phyloP scores from a whole-genome alignment of 2,329 filamentous ascomycete species.

The Aspergillus nomiae region DNA sequence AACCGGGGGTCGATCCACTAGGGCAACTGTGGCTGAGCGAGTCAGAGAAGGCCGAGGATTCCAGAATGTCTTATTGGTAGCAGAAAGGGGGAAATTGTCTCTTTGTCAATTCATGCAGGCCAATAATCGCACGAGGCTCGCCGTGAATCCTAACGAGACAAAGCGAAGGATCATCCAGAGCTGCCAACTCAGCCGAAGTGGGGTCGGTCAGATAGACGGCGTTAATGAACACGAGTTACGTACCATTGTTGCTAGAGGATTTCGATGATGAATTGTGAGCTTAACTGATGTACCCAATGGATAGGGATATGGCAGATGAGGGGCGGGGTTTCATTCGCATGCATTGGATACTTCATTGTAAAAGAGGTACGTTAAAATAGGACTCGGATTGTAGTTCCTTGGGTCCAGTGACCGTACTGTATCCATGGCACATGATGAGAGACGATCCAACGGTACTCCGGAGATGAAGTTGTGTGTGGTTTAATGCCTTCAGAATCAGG shows the following conservation, averaged over 20 bases:
- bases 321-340: neutral
- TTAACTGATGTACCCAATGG: neutral
- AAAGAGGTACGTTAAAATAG: neutral
- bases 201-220: slow-evolving; percentile 10
- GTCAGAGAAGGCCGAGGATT: slow-evolving; percentile 10
- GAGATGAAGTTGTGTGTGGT: neutral
- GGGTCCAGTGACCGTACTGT: neutral
- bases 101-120: slow-evolving; percentile 10
- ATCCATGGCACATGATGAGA: slow-evolving; percentile 1
- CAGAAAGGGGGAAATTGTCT: slow-evolving; percentile 11
- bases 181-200: slow-evolving; percentile 24
- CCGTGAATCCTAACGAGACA: neutral
- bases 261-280: neutral
- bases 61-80: slow-evolving; percentile 20
- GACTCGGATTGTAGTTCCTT: neutral
- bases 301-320: neutral
- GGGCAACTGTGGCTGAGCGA: slow-evolving; percentile 10
- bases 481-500: slow-evolving; percentile 15
- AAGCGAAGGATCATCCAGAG: slow-evolving; percentile 16
- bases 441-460: neutral
- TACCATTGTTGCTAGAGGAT: slow-evolving; percentile 7
- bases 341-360: neutral
- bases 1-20: slow-evolving; percentile 16
- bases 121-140: slow-evolving; percentile 16
- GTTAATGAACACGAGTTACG: neutral